A percentile compares a stretch with the other conserved stretches of the same genome.
These are phyloP conservation scores for Setaria italica DNA, from an alignment of 202 grass and related monocot genomes.

Conservation along the genomic window DNA sequence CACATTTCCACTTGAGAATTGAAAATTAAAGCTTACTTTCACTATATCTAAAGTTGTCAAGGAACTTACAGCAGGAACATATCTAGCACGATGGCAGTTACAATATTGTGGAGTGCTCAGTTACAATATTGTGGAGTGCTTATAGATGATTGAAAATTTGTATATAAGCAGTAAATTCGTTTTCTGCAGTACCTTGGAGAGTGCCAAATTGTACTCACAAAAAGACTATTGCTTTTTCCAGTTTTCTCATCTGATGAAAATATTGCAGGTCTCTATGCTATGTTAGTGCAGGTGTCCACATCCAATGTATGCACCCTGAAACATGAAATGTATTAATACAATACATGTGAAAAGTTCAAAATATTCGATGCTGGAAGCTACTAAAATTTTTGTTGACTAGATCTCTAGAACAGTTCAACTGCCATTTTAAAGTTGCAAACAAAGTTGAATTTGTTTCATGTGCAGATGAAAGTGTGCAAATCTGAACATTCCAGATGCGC, in stretches of 20 bases:
- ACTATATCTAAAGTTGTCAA: background rate
- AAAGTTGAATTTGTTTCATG: background rate
- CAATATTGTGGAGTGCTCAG: background rate
- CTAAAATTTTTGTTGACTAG: background rate
- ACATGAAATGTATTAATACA: conserved; percentile 2
- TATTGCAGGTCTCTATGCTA: background rate
- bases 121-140: too few relatives aligned
- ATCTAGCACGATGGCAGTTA: background rate
- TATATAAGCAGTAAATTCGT: conserved; percentile 19
- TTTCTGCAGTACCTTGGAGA: background rate
- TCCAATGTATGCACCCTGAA: conserved; percentile 8
- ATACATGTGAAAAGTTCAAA: conserved; percentile 1
- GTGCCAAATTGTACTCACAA: background rate
- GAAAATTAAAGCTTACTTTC: too few relatives aligned
- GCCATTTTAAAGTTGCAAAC: background rate
- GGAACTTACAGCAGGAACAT: background rate
- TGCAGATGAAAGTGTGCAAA: background rate
- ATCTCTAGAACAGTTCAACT: background rate
- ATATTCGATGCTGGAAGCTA: background rate
- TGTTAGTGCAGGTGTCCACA: background rate
- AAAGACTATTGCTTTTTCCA: background rate
- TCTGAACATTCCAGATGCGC: background rate
- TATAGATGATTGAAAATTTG: background rate
- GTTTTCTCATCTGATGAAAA: conserved; percentile 5
- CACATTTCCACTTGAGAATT: background rate